Evolutionary conservation across 2,329 filamentous ascomycete species (phyloP).

Genomic region (Trichophyton verrucosum): DNA sequence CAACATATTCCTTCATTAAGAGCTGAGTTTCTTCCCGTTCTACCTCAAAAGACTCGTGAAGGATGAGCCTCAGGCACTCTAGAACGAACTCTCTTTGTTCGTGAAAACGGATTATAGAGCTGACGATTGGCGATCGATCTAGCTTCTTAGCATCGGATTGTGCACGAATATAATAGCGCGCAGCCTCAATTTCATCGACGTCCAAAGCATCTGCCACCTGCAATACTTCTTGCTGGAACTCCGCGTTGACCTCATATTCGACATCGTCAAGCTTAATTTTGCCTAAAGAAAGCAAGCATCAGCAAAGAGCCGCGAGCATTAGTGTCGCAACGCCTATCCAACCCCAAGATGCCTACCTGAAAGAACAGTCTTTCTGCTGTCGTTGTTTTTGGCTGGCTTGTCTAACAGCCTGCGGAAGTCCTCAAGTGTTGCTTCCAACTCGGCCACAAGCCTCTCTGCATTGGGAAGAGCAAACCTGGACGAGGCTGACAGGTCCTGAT

Average conservation of each 20-base stretch:
- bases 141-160: slow-evolving; percentile 55
- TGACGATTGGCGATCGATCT: slow-evolving; percentile 61
- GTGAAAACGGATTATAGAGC: slow-evolving; percentile 78
- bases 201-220: slow-evolving; percentile 79
- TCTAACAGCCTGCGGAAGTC: slow-evolving; percentile 62
- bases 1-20: slow-evolving; percentile 44
- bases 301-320: neutral
- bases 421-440: slow-evolving; percentile 53
- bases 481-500: slow-evolving; percentile 69
- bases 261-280: slow-evolving; percentile 60
- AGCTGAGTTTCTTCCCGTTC: slow-evolving; percentile 45
- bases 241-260: slow-evolving; percentile 69
- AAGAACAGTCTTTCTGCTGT: slow-evolving; percentile 59
- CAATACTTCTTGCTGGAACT: slow-evolving; percentile 72
- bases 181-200: slow-evolving; percentile 78
- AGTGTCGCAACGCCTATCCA: neutral
- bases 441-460: slow-evolving; percentile 53
- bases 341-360: slow-evolving; percentile 41
- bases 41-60: slow-evolving; percentile 54
- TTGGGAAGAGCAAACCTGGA: slow-evolving; percentile 58
- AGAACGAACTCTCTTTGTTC: slow-evolving; percentile 70
- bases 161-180: slow-evolving; percentile 61
- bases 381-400: slow-evolving; percentile 60
- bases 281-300: slow-evolving; percentile 38
- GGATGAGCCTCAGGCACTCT: slow-evolving; percentile 67